Percentiles rank a stretch among this genome's conserved stretches.
phyloP scores from a whole-genome alignment of 2,329 filamentous ascomycete genomes.

The Lachnellula occidentalis region DNA sequence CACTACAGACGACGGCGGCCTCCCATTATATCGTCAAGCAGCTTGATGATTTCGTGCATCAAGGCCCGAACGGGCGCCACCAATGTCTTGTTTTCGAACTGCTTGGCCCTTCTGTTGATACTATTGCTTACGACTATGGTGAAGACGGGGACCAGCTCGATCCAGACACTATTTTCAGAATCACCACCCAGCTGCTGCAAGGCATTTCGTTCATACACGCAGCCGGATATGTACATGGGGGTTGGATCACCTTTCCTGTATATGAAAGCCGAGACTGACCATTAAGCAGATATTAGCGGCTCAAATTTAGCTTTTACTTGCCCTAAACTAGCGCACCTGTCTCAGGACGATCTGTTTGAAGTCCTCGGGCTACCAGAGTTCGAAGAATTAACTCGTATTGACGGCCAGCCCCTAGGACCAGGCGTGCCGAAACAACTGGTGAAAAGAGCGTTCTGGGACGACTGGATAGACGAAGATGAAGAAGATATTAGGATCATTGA shows the following conservation, averaged over 20 bases:
- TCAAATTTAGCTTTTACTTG: neutral
- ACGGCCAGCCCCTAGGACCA: constrained; percentile 4
- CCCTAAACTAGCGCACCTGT: neutral
- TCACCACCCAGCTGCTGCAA: constrained; percentile 28
- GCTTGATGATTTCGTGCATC: constrained; percentile 29
- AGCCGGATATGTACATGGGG: constrained; percentile 29
- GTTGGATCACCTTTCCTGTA: constrained; percentile 2
- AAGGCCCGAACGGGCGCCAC: constrained; percentile 33
- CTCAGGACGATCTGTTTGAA: neutral
- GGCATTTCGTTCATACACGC: constrained; percentile 28
- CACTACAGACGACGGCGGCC: constrained; percentile 8
- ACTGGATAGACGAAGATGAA: constrained; percentile 24
- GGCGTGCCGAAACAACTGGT: constrained; percentile 19
- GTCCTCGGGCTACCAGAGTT: neutral
- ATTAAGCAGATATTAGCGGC: neutral
- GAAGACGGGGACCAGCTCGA: constrained; percentile 19
- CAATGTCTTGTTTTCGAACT: constrained; percentile 33
- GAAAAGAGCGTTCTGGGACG: constrained; percentile 13
- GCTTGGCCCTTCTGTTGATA: constrained; percentile 28
- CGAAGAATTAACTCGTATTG: constrained; percentile 3
- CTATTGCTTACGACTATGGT: constrained; percentile 23
- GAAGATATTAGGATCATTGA: constrained; percentile 27
- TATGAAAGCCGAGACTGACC: neutral
- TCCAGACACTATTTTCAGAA: constrained; percentile 23
- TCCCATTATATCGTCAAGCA: constrained; percentile 28